Percentiles rank a stretch among this genome's conserved stretches.
These are phyloP conservation scores for Suhomyces wounanorum DNA, from an alignment of 1,139 yeast species.

Conservation along the genomic window DNA sequence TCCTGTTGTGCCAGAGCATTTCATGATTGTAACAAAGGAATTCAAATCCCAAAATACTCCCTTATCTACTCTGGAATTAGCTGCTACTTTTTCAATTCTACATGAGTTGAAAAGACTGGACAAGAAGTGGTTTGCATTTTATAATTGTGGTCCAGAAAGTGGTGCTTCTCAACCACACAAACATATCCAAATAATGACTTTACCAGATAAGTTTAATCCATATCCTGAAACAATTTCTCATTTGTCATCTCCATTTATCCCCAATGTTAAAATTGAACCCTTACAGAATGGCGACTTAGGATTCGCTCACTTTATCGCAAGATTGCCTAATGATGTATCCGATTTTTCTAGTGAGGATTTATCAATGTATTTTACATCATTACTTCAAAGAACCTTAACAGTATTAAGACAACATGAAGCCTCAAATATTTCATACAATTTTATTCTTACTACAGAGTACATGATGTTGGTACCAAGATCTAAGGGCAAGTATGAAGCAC, in stretches of 20 bases:
- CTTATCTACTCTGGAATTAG: conserved; percentile 66
- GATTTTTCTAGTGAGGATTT: conserved; percentile 51
- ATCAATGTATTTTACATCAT: conserved; percentile 65
- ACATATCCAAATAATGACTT: conserved; percentile 80
- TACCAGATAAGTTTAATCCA: conserved; percentile 58
- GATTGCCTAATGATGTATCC: conserved; percentile 49
- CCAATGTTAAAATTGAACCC: conserved; percentile 57
- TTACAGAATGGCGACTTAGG: conserved; percentile 60
- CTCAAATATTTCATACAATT: conserved; percentile 65
- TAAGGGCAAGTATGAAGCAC: conserved; percentile 33
- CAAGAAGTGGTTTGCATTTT: conserved; percentile 66
- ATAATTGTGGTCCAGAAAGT: conserved; percentile 81
- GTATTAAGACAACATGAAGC: conserved; percentile 56
- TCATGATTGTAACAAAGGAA: conserved; percentile 72
- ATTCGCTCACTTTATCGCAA: conserved; percentile 82
- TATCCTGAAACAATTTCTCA: conserved; percentile 60
- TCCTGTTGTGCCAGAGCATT: conserved; percentile 79
- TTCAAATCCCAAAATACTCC: conserved; percentile 74
- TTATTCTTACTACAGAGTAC: conserved; percentile 79
- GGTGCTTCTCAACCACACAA: conserved; percentile 95
- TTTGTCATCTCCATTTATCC: conserved; percentile 53
- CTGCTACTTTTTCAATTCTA: conserved; percentile 57
- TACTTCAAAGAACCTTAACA: conserved; percentile 71
- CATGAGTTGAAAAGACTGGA: conserved; percentile 23
- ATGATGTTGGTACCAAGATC: conserved; percentile 85